Conservation (phyloP, 306 rosid genomes). For the Malus sylvestris region DNA sequence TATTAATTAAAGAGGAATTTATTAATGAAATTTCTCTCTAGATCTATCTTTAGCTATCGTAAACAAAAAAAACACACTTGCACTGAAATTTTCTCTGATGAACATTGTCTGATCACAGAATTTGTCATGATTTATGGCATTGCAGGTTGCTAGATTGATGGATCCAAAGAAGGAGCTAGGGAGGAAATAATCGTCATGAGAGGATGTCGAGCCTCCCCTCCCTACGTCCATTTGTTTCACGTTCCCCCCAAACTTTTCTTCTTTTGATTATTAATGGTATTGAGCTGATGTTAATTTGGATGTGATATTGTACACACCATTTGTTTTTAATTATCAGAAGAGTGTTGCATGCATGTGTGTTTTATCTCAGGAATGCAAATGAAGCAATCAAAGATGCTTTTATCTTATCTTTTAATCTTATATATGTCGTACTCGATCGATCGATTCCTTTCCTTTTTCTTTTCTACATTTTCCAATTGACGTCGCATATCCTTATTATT, state of each 20-base stretch:
- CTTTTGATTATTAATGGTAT: constrained; percentile 21
- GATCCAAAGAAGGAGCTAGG: background rate
- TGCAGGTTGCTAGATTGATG: constrained; percentile 41
- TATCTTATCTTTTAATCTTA: constrained; percentile 3
- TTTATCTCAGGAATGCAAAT: constrained; percentile 22
- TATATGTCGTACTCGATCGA: no score
- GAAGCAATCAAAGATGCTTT: constrained; percentile 30
- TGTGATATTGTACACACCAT: constrained; percentile 34
- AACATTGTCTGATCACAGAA: background rate
- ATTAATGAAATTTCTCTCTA: background rate
- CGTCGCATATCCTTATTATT: no score
- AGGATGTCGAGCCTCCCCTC: constrained; percentile 57
- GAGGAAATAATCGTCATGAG: constrained; percentile 57
- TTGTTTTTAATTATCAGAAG: constrained; percentile 32
- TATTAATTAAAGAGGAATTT: no score
- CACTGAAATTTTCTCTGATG: background rate
- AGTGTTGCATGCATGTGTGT: constrained; percentile 33
- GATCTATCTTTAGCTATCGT: background rate
- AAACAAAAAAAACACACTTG: background rate
- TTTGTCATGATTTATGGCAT: background rate
- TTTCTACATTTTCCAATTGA: no score
- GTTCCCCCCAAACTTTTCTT: constrained; percentile 1
- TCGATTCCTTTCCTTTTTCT: no score
- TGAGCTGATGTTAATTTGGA: constrained; percentile 11
- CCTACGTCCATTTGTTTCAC: background rate